Percentiles rank a stretch among this genome's conserved stretches.
Conservation (phyloP, 495 filamentous ascomycete genomes). For the Wilcoxina mikolae region DNA sequence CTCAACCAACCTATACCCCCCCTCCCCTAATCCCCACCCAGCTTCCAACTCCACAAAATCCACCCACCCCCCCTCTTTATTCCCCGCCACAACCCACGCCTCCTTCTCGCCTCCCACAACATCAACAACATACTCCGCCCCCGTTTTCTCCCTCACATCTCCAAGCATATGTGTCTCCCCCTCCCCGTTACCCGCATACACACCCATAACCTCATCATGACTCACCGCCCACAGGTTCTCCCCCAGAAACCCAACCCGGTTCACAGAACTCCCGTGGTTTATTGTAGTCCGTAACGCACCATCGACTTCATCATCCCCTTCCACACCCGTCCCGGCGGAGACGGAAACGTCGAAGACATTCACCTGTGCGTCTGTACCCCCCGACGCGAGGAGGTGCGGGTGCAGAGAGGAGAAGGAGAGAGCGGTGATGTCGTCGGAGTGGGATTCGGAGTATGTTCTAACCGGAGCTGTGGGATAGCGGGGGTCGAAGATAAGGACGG, state of each 20-base stretch:
- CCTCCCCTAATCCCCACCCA: conserved; percentile 42
- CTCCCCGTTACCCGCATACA: conserved; percentile 25
- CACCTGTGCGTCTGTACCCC: conserved; percentile 82
- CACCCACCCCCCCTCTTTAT: conserved; percentile 36
- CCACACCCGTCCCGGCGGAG: conserved; percentile 31
- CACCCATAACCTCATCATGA: conserved; percentile 15
- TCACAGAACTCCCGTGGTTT: conserved; percentile 71
- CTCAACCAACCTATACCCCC: conserved; percentile 49
- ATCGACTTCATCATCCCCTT: conserved; percentile 60
- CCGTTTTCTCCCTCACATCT: conserved; percentile 55
- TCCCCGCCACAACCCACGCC: conserved; percentile 46
- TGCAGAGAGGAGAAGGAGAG: conserved; percentile 56
- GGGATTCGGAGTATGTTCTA: conserved; percentile 62
- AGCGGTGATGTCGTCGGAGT: conserved; percentile 85
- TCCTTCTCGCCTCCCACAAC: conserved; percentile 46
- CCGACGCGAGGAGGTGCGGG: conserved; percentile 56
- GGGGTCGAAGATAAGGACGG: conserved; percentile 57
- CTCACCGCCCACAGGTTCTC: conserved; percentile 36
- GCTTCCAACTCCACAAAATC: conserved; percentile 52
- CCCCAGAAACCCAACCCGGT: conserved; percentile 63
- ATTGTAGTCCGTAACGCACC: conserved; percentile 73
- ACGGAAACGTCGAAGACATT: conserved; percentile 53
- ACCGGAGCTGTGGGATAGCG: conserved; percentile 26
- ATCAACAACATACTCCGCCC: conserved; percentile 72
- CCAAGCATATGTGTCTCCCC: conserved; percentile 37